Conservation (phyloP, 352 stramenopile species). For the Globisporangium spiculum region DNA sequence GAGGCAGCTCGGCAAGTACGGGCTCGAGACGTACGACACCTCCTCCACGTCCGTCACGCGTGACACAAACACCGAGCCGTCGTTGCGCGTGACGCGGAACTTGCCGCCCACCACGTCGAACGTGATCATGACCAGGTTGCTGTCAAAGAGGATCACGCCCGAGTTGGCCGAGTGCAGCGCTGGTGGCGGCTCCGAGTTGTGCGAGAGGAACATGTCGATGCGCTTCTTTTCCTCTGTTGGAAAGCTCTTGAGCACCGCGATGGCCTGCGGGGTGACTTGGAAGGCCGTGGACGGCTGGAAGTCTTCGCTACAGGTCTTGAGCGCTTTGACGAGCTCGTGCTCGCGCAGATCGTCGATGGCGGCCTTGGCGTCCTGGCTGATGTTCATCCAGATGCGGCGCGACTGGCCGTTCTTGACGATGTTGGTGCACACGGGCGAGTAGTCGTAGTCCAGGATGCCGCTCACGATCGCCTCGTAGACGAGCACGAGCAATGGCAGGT, state of each 20-base stretch:
- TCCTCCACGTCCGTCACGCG: slow-evolving; percentile 96
- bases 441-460: slow-evolving; percentile 95
- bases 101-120: slow-evolving; percentile 87
- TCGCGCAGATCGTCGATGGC: slow-evolving; percentile 96
- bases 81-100: slow-evolving; percentile 83
- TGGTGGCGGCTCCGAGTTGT: slow-evolving; percentile 22
- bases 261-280: slow-evolving; percentile 51
- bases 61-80: slow-evolving; percentile 88
- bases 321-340: slow-evolving; percentile 93
- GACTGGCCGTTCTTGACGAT: slow-evolving; percentile 91
- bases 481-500: slow-evolving; percentile 94
- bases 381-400: slow-evolving; percentile 91
- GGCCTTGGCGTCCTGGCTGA: slow-evolving; percentile 94
- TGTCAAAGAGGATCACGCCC: slow-evolving; percentile 89
- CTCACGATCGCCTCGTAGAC: slow-evolving; percentile 96
- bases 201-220: slow-evolving; percentile 62
- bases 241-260: slow-evolving; percentile 40
- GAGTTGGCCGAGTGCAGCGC: slow-evolving; percentile 54
- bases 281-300: slow-evolving; percentile 96
- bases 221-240: slow-evolving; percentile 39
- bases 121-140: slow-evolving; percentile 90
- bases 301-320: slow-evolving; percentile 92
- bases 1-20: slow-evolving; percentile 95
- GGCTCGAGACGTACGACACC: slow-evolving; percentile 96
- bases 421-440: slow-evolving; percentile 93